Evolutionary conservation across 148 eudicot species (phyloP).

Genomic region (Tetragonia tetragonoides): DNA sequence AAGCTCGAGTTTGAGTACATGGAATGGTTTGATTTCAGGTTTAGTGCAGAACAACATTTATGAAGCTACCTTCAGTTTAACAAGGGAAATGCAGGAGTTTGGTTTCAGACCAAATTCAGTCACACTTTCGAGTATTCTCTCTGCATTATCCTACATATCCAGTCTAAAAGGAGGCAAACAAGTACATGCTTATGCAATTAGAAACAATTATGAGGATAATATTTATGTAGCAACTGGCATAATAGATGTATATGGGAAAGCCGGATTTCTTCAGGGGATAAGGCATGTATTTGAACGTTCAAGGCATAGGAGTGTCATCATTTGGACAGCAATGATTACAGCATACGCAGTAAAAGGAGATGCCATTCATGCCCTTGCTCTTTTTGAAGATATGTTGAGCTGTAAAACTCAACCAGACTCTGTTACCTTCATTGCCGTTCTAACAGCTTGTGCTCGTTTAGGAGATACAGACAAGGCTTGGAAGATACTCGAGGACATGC

Average conservation of each 20-base stretch:
- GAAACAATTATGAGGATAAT: constrained; percentile 36
- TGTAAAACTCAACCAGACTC: constrained; percentile 48
- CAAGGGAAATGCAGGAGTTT: constrained; percentile 39
- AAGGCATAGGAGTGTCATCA: constrained; percentile 47
- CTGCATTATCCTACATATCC: constrained; percentile 42
- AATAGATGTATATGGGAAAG: constrained; percentile 58
- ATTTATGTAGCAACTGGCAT: constrained; percentile 51
- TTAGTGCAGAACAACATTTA: constrained; percentile 45
- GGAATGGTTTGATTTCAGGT: constrained; percentile 69
- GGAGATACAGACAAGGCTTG: constrained; percentile 50
- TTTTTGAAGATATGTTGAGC: constrained; percentile 47
- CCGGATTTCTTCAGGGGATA: constrained; percentile 51
- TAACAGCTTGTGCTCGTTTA: constrained; percentile 61
- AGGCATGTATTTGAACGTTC: constrained; percentile 43
- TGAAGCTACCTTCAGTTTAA: constrained; percentile 38
- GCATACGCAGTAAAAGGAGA: constrained; percentile 60
- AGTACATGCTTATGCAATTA: constrained; percentile 61
- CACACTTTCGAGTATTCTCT: constrained; percentile 60
- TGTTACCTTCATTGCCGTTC: constrained; percentile 56
- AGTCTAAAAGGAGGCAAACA: constrained; percentile 50
- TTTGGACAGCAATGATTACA: constrained; percentile 71
- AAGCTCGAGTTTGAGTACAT: constrained; percentile 51
- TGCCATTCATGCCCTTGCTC: constrained; percentile 37
- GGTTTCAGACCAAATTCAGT: constrained; percentile 54
- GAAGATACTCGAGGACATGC: constrained; percentile 43